These are phyloP conservation scores for Erodium texanum DNA, from an alignment of 441 rosid genomes.

Conservation along the genomic window DNA sequence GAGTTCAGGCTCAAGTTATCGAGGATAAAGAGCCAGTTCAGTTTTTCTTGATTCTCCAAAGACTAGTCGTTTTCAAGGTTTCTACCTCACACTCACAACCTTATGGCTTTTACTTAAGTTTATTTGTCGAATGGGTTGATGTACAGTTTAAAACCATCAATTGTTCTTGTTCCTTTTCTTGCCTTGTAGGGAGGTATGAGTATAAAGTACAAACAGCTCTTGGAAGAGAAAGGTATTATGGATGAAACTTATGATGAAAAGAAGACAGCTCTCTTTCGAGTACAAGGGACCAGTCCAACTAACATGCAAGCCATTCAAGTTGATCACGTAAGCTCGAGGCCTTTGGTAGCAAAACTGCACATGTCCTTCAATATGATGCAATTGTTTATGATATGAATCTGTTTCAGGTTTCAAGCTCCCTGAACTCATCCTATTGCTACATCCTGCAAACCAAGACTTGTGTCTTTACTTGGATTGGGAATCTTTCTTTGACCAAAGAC, in stretches of 20 bases:
- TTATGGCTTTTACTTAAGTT: background rate
- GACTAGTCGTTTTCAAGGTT: slow-evolving; percentile 64
- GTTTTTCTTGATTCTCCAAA: slow-evolving; percentile 59
- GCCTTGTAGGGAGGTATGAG: slow-evolving; percentile 63
- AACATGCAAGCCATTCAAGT: slow-evolving; percentile 92
- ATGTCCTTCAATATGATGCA: background rate
- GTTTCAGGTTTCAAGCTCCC: slow-evolving; percentile 58
- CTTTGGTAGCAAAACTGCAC: background rate
- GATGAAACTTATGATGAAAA: slow-evolving; percentile 57
- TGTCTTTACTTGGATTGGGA: slow-evolving; percentile 74
- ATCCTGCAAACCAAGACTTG: slow-evolving; percentile 64
- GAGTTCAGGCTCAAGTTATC: slow-evolving; percentile 58
- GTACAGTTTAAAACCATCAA: background rate
- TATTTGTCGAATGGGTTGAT: slow-evolving; percentile 1
- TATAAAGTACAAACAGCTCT: slow-evolving; percentile 43
- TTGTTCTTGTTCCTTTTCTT: slow-evolving; percentile 15
- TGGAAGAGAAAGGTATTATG: slow-evolving; percentile 42
- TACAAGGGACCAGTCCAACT: slow-evolving; percentile 66
- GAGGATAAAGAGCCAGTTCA: slow-evolving; percentile 69
- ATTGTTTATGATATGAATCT: slow-evolving; percentile 19
- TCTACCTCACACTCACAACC: slow-evolving; percentile 16
- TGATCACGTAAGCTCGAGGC: slow-evolving; percentile 45
- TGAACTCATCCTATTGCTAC: slow-evolving; percentile 80
- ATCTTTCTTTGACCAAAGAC: slow-evolving; percentile 51
- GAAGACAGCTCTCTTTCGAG: slow-evolving; percentile 60